phyloP scores from a whole-genome alignment of 2,329 filamentous ascomycete genomes.

The Septoria linicola region DNA sequence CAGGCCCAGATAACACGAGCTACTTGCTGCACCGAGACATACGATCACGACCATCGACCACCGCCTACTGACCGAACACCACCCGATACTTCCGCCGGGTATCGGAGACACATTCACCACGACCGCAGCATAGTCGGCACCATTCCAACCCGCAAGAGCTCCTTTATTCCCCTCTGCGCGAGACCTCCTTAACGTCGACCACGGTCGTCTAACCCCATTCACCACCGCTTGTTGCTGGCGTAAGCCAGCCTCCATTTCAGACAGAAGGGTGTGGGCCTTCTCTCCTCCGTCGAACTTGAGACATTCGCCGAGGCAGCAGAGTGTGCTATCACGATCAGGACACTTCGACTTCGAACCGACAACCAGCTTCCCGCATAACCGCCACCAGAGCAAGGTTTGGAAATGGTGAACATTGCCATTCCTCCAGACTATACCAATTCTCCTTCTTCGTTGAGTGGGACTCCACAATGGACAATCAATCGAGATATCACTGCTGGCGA shows the following conservation, averaged over 20 bases:
- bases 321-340: constrained; percentile 63
- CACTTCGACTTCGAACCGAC: neutral
- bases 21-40: constrained; percentile 39
- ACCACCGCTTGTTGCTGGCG: constrained; percentile 71
- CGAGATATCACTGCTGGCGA: constrained; percentile 82
- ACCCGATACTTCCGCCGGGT: constrained; percentile 79
- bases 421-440: constrained; percentile 73
- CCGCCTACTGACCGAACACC: constrained; percentile 56
- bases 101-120: constrained; percentile 77
- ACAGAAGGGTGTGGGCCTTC: constrained; percentile 78
- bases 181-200: constrained; percentile 85
- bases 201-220: constrained; percentile 57
- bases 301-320: constrained; percentile 95
- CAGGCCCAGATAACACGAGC: constrained; percentile 68
- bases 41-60: constrained; percentile 49
- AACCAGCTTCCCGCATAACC: neutral
- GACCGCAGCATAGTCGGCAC: constrained; percentile 63
- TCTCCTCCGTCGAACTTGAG: constrained; percentile 83
- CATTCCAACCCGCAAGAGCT: constrained; percentile 83
- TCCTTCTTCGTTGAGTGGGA: constrained; percentile 73
- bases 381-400: constrained; percentile 40
- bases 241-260: constrained; percentile 69
- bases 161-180: constrained; percentile 77
- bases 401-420: constrained; percentile 83
- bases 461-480: constrained; percentile 93